Percentiles rank a stretch among this genome's conserved stretches.
Conservation (phyloP, 2,329 filamentous ascomycete species). For the Penicillium corylophilum region DNA sequence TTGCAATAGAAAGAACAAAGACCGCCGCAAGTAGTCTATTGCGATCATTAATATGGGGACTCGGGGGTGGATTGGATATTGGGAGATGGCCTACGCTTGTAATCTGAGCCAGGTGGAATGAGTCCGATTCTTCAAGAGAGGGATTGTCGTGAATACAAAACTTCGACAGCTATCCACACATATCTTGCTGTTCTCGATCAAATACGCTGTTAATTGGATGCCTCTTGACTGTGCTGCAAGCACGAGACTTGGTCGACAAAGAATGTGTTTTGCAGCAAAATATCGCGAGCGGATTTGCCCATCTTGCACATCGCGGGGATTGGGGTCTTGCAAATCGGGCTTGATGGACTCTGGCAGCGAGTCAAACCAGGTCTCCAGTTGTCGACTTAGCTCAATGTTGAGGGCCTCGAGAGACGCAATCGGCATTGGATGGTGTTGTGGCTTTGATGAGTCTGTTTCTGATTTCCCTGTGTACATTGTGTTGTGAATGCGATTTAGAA, state of each 20-base stretch:
- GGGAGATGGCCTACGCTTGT: constrained; percentile 13
- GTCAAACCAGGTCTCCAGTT: constrained; percentile 15
- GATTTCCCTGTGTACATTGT: constrained; percentile 10
- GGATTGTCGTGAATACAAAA: constrained; percentile 10
- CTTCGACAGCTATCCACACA: constrained; percentile 19
- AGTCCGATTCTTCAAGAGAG: constrained; percentile 12
- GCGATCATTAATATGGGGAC: background rate
- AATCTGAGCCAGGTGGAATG: constrained; percentile 15
- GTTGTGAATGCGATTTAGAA: constrained; percentile 18
- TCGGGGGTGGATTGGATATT: background rate
- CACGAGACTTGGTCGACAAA: constrained; percentile 16
- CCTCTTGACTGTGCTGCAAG: constrained; percentile 10
- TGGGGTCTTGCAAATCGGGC: constrained; percentile 11
- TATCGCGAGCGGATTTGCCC: constrained; percentile 16
- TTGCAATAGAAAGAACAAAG: constrained; percentile 18
- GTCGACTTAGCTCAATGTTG: constrained; percentile 14
- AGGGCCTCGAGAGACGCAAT: constrained; percentile 14
- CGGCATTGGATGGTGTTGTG: constrained; percentile 5
- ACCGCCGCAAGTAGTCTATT: constrained; percentile 15
- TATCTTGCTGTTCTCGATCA: constrained; percentile 13
- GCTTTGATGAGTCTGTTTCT: background rate
- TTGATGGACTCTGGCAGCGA: constrained; percentile 13
- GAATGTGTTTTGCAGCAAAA: constrained; percentile 17
- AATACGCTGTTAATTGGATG: constrained; percentile 6
- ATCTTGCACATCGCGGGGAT: constrained; percentile 9